A percentile compares a stretch with the other conserved stretches of the same genome.
These are phyloP conservation scores for Colletotrichum euphorbiae DNA, from an alignment of 2,329 filamentous ascomycete species.

Conservation along the genomic window DNA sequence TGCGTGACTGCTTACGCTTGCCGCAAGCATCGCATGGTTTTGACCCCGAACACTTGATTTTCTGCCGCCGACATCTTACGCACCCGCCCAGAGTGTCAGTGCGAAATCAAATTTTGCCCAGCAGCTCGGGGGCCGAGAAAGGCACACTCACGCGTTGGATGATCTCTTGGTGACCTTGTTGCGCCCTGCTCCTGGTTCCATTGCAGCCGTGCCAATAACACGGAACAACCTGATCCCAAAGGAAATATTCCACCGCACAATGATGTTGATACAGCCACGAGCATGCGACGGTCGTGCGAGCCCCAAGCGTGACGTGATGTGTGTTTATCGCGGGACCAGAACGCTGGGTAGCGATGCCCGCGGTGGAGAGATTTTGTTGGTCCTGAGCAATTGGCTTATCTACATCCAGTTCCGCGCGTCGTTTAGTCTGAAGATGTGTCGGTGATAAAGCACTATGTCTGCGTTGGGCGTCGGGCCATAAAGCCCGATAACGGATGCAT, in stretches of 20 bases:
- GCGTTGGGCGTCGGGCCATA: background rate
- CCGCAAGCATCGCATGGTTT: conserved; percentile 57
- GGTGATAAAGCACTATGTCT: conserved; percentile 12
- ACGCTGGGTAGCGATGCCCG: too few relatives aligned
- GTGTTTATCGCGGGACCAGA: too few relatives aligned
- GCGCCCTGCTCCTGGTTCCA: conserved; percentile 34
- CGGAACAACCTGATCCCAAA: background rate
- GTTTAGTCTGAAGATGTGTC: conserved; percentile 8
- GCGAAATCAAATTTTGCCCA: background rate
- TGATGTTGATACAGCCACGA: conserved; percentile 8
- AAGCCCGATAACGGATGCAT: conserved; percentile 19
- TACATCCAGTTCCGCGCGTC: too few relatives aligned
- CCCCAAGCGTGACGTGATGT: conserved; percentile 15
- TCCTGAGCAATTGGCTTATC: too few relatives aligned
- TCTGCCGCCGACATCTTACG: conserved; percentile 57
- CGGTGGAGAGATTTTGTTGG: too few relatives aligned
- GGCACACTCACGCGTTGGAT: conserved; percentile 40
- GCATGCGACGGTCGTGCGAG: conserved; percentile 9
- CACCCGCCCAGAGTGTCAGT: conserved; percentile 47
- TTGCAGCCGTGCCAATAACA: conserved; percentile 7
- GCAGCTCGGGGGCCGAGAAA: background rate
- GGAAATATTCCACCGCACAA: background rate
- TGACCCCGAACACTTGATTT: conserved; percentile 59
- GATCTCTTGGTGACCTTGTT: conserved; percentile 40
- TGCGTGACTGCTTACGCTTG: conserved; percentile 55